These are phyloP conservation scores for Phytophthora litchii DNA, from an alignment of 352 stramenopile genomes.

Conservation along the genomic window DNA sequence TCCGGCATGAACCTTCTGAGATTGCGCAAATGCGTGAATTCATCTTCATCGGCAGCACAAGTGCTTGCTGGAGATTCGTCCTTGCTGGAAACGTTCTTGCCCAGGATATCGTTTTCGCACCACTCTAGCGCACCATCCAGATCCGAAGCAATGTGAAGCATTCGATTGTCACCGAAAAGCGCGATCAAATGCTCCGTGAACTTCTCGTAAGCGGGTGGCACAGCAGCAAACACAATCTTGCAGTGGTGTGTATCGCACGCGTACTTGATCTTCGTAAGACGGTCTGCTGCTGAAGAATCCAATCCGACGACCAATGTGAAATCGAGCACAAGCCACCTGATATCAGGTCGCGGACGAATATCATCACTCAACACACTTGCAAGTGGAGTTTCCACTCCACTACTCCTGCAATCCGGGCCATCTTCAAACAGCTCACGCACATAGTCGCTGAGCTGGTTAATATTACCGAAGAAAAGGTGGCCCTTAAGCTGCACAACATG, in stretches of 20 bases:
- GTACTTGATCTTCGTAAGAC: conserved; percentile 82
- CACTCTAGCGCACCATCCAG: conserved; percentile 75
- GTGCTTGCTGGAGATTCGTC: conserved; percentile 22
- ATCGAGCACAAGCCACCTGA: conserved; percentile 86
- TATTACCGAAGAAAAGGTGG: conserved; percentile 92
- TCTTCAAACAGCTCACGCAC: conserved; percentile 77
- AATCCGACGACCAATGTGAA: conserved; percentile 93
- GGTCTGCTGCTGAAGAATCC: conserved; percentile 84
- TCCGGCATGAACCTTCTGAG: conserved; percentile 75
- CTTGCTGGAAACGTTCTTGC: conserved; percentile 33
- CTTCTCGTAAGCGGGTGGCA: conserved; percentile 63
- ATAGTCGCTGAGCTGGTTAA: conserved; percentile 89
- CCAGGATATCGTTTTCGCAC: conserved; percentile 74
- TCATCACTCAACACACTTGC: conserved; percentile 27
- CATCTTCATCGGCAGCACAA: conserved; percentile 48
- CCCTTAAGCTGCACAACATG: conserved; percentile 81
- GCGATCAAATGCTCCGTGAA: conserved; percentile 64
- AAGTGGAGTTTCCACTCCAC: conserved; percentile 17
- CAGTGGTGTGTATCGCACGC: conserved; percentile 71
- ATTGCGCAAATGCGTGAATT: conserved; percentile 55
- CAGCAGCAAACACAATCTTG: conserved; percentile 72
- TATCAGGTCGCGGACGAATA: conserved; percentile 30
- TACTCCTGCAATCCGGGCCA: conserved; percentile 6
- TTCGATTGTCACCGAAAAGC: conserved; percentile 52
- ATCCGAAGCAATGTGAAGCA: conserved; percentile 64